Conservation (phyloP, 192 early-diverging fungal genomes). For the Linnemannia hyalina region DNA sequence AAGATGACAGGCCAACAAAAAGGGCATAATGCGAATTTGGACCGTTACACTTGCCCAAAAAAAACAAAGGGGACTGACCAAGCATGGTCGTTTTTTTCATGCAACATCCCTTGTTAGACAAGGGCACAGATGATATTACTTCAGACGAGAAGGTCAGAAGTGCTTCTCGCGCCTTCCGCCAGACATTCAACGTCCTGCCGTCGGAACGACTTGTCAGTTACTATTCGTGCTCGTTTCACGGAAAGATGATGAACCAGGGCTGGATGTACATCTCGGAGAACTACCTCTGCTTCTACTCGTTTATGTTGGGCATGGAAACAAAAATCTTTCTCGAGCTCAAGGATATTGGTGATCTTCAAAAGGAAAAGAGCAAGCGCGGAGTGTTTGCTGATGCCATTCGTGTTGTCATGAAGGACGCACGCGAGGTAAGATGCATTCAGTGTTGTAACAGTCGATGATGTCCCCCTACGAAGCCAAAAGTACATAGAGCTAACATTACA, state of each 20-base stretch:
- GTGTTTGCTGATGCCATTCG: conserved; percentile 90
- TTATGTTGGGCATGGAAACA: conserved; percentile 93
- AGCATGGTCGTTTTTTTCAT: not conserved
- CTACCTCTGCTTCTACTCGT: conserved; percentile 95
- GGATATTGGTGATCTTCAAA: conserved; percentile 89
- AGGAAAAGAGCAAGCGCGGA: conserved; percentile 92
- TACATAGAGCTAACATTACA: conserved; percentile 7
- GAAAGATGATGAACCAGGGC: conserved; percentile 89
- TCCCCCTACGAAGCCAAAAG: not conserved
- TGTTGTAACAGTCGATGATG: not conserved
- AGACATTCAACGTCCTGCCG: conserved; percentile 85
- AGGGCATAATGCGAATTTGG: not conserved
- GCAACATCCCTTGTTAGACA: conserved; percentile 59
- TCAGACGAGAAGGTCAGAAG: conserved; percentile 89
- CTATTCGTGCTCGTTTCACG: conserved; percentile 93
- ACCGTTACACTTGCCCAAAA: conserved; percentile 3
- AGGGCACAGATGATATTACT: conserved; percentile 83
- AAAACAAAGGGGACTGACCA: not conserved
- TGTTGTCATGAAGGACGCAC: conserved; percentile 84
- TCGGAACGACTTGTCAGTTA: conserved; percentile 93
- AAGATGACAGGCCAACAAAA: conserved; percentile 7
- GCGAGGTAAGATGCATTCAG: conserved; percentile 66
- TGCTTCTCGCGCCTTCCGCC: conserved; percentile 89
- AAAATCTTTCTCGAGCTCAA: conserved; percentile 93
- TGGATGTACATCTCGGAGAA: conserved; percentile 98